Evolutionary conservation across 2,329 filamentous ascomycete genomes (phyloP).

Genomic region (Colletotrichum cordylinicola): DNA sequence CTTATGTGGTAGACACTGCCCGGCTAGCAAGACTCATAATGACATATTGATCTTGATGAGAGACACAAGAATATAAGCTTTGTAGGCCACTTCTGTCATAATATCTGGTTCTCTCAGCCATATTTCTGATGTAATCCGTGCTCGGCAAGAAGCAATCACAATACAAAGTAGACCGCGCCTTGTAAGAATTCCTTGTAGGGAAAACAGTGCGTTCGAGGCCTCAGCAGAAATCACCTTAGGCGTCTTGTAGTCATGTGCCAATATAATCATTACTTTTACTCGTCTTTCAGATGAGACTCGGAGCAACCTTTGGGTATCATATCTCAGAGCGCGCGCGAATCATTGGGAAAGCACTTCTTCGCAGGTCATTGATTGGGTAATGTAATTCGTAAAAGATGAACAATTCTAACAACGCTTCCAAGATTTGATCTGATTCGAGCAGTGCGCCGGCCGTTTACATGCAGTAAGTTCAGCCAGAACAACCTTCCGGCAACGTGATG

Average conservation of each 20-base stretch:
- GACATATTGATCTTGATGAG: too few species aligned
- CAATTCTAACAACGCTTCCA: background rate
- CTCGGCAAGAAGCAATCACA: background rate
- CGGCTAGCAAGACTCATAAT: too few species aligned
- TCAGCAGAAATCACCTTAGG: background rate
- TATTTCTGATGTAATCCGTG: background rate
- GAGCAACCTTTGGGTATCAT: background rate
- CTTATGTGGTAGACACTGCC: too few species aligned
- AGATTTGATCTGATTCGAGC: background rate
- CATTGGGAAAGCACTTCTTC: background rate
- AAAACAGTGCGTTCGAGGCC: background rate
- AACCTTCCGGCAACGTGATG: background rate
- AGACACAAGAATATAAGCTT: too few species aligned
- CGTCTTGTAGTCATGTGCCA: background rate
- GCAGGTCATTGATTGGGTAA: background rate
- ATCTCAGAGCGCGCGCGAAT: background rate
- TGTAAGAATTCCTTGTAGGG: background rate
- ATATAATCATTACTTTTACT: background rate
- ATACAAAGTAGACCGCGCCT: rapidly evolving
- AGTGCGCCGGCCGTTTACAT: background rate
- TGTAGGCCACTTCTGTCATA: too few species aligned
- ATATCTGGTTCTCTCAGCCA: too few species aligned
- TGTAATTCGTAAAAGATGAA: background rate
- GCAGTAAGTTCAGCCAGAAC: background rate
- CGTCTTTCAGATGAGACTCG: background rate